Conservation (phyloP, 495 filamentous ascomycete species). For the Hypoxylon fragiforme region DNA sequence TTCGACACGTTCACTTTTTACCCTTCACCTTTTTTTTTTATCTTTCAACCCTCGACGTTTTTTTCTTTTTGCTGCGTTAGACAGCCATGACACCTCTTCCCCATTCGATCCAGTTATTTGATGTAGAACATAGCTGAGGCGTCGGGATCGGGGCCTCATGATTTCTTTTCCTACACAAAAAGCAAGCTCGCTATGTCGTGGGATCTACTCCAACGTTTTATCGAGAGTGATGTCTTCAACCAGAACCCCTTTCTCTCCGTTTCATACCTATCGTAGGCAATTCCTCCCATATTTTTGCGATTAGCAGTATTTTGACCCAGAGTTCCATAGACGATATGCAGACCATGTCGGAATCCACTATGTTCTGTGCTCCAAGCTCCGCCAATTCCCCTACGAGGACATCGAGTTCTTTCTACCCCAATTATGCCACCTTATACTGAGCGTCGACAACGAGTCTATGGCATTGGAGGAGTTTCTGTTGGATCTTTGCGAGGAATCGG, state of each 20-base stretch:
- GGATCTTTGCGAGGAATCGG: constrained; percentile 77
- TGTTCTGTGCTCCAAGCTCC: constrained; percentile 76
- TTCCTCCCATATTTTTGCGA: constrained; percentile 9
- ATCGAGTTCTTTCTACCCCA: constrained; percentile 84
- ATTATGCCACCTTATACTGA: constrained; percentile 77
- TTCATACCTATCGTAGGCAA: constrained; percentile 73
- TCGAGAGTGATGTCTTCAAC: constrained; percentile 83
- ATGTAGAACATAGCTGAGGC: constrained; percentile 39
- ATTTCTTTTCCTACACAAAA: constrained; percentile 17
- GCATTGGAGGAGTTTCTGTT: constrained; percentile 79
- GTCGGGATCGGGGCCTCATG: constrained; percentile 31
- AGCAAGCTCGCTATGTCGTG: constrained; percentile 49
- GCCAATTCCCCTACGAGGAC: constrained; percentile 78
- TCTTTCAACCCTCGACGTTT: background rate
- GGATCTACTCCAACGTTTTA: constrained; percentile 73
- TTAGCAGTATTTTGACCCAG: constrained; percentile 18
- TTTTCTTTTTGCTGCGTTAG: constrained; percentile 12
- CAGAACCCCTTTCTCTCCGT: constrained; percentile 77
- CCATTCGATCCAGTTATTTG: constrained; percentile 25
- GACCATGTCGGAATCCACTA: constrained; percentile 82
- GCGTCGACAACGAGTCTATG: constrained; percentile 82
- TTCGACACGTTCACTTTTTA: constrained; percentile 13
- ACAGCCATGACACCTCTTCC: constrained; percentile 31
- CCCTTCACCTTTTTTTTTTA: background rate
- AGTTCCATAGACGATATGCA: constrained; percentile 66